phyloP scores from a whole-genome alignment of 2,329 filamentous ascomycete genomes.

The Botryotinia globosa region DNA sequence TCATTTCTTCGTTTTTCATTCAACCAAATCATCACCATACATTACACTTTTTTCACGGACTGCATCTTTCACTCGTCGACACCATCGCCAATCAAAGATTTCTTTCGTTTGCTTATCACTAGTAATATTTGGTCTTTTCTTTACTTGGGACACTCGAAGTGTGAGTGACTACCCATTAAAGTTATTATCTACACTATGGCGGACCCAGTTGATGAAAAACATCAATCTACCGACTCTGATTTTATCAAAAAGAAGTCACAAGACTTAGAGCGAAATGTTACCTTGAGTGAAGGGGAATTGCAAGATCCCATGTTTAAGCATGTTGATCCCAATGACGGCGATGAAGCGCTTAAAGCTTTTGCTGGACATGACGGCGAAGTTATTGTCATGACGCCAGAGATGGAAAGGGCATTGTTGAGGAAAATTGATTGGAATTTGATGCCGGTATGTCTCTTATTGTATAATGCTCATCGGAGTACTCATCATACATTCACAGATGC shows the following conservation, averaged over 20 bases:
- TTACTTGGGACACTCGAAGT: too few relatives aligned
- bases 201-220: background rate
- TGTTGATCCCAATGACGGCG: constrained; percentile 42
- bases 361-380: constrained; percentile 41
- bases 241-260: constrained; percentile 24
- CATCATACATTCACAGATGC: constrained; percentile 39
- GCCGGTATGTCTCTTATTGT: constrained; percentile 38
- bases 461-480: background rate
- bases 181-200: background rate
- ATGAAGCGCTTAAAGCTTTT: constrained; percentile 45
- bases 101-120: background rate
- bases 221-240: background rate
- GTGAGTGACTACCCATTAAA: background rate
- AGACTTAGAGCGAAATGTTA: constrained; percentile 25
- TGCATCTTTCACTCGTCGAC: background rate
- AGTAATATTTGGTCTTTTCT: background rate
- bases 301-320: constrained; percentile 37
- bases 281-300: constrained; percentile 27
- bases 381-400: constrained; percentile 42
- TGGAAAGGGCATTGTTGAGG: constrained; percentile 43
- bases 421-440: constrained; percentile 49
- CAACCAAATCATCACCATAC: background rate
- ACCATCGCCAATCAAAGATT: background rate
- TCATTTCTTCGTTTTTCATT: background rate
- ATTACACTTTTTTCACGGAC: background rate